These are phyloP conservation scores for Seminavis robusta DNA, from an alignment of 108 stramenopile species.

Conservation along the genomic window DNA sequence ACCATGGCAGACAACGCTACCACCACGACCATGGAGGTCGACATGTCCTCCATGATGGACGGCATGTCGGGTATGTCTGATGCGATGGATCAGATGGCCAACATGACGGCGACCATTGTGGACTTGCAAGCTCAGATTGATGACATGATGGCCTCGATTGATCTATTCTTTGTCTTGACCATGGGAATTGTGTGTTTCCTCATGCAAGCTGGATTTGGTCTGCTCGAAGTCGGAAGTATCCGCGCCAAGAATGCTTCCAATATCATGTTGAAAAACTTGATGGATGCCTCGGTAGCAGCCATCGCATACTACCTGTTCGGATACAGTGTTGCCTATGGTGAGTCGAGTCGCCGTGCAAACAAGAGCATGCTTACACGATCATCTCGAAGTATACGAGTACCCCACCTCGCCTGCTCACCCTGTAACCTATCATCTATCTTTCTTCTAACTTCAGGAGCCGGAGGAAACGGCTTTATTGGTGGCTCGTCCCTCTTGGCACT, in stretches of 20 bases:
- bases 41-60: no score
- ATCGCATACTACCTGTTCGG: conserved; percentile 74
- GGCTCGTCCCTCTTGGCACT: conserved; percentile 47
- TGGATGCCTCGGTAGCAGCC: conserved; percentile 83
- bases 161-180: neutral
- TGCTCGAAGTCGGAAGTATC: conserved; percentile 77
- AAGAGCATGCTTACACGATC: conserved; percentile 14
- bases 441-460: no score
- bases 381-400: conserved; percentile 14
- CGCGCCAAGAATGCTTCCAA: conserved; percentile 82
- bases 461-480: conserved; percentile 73
- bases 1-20: no score
- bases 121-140: no score
- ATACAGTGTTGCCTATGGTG: conserved; percentile 79
- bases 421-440: no score
- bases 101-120: no score
- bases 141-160: no score
- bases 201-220: conserved; percentile 58
- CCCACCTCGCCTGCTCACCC: no score
- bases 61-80: no score
- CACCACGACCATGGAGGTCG: no score
- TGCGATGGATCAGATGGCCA: no score
- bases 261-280: conserved; percentile 83
- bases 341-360: no score
- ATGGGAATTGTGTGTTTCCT: conserved; percentile 35